Evolutionary conservation across 306 rosid species (phyloP).

Genomic region (Quercus ilex): DNA sequence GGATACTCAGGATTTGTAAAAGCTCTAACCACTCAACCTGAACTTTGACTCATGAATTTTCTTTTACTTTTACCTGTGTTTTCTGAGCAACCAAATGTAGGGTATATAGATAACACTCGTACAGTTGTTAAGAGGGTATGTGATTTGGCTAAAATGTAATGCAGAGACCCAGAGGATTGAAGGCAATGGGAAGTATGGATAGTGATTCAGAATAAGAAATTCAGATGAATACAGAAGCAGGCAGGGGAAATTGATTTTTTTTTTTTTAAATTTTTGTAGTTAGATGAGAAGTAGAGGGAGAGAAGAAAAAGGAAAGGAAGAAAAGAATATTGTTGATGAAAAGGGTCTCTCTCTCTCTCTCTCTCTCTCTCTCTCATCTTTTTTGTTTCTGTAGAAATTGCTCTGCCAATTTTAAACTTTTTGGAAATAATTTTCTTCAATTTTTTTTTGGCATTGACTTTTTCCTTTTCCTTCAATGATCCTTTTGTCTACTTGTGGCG

Average conservation of each 20-base stretch:
- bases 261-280: neutral
- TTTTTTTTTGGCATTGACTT: neutral
- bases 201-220: conserved; percentile 49
- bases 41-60: neutral
- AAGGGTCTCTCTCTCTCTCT: neutral
- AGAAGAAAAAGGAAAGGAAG: neutral
- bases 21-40: neutral
- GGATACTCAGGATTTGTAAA: neutral
- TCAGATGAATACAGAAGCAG: neutral
- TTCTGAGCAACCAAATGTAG: neutral
- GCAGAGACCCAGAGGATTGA: conserved; percentile 64
- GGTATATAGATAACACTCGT: neutral
- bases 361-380: neutral
- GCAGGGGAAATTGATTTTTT: neutral
- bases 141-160: conserved; percentile 5
- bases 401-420: neutral
- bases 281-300: neutral
- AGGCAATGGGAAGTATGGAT: conserved; percentile 62
- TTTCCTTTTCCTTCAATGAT: neutral
- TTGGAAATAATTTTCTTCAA: neutral
- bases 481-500: neutral
- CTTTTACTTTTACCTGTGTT: neutral
- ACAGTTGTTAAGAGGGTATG: neutral
- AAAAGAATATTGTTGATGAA: neutral
- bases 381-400: neutral